These are phyloP conservation scores for Malus hybrid DNA, from an alignment of 331 rosid species.

Conservation along the genomic window DNA sequence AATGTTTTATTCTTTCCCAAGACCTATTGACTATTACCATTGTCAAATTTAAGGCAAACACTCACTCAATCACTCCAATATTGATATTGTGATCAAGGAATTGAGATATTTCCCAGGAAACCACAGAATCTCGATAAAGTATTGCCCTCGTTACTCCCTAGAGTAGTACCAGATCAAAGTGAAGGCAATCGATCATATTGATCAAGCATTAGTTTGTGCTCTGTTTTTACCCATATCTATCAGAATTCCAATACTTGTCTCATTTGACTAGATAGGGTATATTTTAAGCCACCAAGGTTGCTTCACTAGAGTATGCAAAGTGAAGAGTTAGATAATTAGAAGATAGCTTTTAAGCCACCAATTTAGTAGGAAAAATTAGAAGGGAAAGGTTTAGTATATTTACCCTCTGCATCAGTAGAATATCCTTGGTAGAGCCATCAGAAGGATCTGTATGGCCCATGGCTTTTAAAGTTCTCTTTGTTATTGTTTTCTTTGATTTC, in stretches of 20 bases:
- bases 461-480: constrained; percentile 37
- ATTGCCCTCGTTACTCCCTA: not conserved
- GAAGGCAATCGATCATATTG: not conserved
- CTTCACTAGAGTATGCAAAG: not conserved
- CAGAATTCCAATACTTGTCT: not conserved
- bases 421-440: constrained; percentile 34
- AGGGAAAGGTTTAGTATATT: not conserved
- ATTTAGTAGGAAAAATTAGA: not conserved
- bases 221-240: not conserved
- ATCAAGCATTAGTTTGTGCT: not conserved
- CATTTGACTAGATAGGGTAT: not conserved
- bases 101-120: not conserved
- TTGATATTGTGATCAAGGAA: not conserved
- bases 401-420: constrained; percentile 55
- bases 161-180: not conserved
- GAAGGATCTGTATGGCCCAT: constrained; percentile 45
- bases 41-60: not conserved
- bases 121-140: not conserved
- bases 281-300: not conserved
- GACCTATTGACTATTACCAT: not conserved
- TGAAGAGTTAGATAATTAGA: not conserved
- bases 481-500: constrained; percentile 7
- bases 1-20: not conserved
- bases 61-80: not conserved
- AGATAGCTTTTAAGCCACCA: not conserved